Base-by-base conservation (phyloP, 208 protist genomes). In the Trypanosoma cruzi region DNA sequence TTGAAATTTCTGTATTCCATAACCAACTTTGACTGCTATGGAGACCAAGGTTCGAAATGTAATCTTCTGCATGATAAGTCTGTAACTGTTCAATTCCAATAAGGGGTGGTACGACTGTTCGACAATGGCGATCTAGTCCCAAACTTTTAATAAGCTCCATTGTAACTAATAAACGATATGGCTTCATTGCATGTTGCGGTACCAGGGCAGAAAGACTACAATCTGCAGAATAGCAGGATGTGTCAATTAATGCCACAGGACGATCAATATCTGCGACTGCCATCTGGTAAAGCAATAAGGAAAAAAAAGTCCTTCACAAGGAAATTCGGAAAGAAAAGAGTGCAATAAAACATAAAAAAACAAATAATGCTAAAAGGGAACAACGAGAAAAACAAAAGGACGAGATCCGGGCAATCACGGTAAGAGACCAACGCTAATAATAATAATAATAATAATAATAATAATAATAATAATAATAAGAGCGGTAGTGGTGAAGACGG, bases 151-250 rank as follows among this genome's bases (percentile, higher is more conserved):
- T 83, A 31, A 96, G 84, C 69, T 96, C 91, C 80, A 87, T 93
- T 7, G 91, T 90, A 6, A 85, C 88, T 20, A 96, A 70, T 28
- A 93, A 58, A 36, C 91, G 86, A 60, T 94, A 96, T 24, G 91
- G 91, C 71, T 96, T 96, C 91, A 96, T 96, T 28, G 91, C 91
- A 65, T 96, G 91, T 66, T 96, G 91, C 10, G 91, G 88, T 2
- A 94, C 76, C 31, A 94, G 83, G 28, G 88, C 86, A 13, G 91
- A 87, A 32, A 96, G 75, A 65, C 89, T 94, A 72, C 90, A 94
- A 71, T 96, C 91, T 3, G 88, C 88, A 44, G 80, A 83, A 68
- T 96, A 93, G 61, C 81, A 82, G 10, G 91, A 87, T 49, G 86
- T 92, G 72, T 96, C 87, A 56, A 96, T 85, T 22, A 93, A 67